Base-by-base conservation (phyloP, 495 filamentous ascomycete genomes). In the Parmelia sp. region DNA sequence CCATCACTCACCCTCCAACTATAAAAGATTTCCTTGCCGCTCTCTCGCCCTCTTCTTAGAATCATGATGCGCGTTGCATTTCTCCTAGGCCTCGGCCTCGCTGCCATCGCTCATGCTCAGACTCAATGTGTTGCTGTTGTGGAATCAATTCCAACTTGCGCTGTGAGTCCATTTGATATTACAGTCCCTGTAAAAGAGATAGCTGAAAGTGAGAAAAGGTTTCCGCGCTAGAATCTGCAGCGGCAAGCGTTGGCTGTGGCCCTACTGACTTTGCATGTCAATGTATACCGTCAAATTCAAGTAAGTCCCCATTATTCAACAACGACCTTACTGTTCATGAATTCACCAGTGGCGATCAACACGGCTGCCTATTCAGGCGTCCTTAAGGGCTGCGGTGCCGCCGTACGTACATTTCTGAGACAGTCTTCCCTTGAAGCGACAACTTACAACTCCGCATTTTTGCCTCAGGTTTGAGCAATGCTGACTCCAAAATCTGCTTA, bases 251-350 rank as follows among this genome's bases (percentile, higher is more conserved):
- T 12, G 68, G 68, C 25, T 70, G 68, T 45, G 51, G 23, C n/a
- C 33, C 33, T 12, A 66, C 66, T 31, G 66, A 68, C 42, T 68
- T 68, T 23, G 60, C 60, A 27, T 70, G 66, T 60, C 66, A 70
- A 56, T 70, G 68, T 53, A 57, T 61, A 55, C 40, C 66, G 17
- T 37, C 57, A 25, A 62, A 70, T 39, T 45, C 5, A 21, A 7
- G 42, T 45, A 7, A 21, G 42, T 45, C 3, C 15, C 17, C 21
- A 45, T n/a, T 17, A 23, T 45, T n/a, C 0, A 23, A 45, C 42
- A n/a, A 45, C 42, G 21, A 45, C 21, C 42, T 45, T 45, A 7
- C 21, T 45, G n/a, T 21, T 45, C 42, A 45, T 45, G 42, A 23
- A 45, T 21, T 45, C 21, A 45, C 60, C 56, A 36, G 68, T 56